phyloP scores from a whole-genome alignment of 1,284 basidiomycete species.

The Cutaneotrichosporon sp. region DNA sequence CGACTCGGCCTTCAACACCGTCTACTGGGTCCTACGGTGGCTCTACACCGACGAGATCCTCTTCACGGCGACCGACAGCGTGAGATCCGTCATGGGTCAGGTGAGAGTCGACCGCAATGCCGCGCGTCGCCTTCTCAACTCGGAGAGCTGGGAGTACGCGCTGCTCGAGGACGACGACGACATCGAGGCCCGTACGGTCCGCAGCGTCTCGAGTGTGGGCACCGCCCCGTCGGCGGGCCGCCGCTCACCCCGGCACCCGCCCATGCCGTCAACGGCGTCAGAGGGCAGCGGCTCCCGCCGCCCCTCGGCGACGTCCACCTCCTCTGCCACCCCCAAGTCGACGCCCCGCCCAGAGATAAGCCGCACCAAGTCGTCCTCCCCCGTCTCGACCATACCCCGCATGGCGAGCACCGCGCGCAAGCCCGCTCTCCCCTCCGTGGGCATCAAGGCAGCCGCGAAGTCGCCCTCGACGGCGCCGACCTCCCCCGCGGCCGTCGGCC shows the following conservation, averaged over 20 bases:
- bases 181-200: slow-evolving; percentile 25
- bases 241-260: background rate
- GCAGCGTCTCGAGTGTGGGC: slow-evolving; percentile 28
- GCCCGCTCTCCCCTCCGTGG: background rate
- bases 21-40: slow-evolving; percentile 70
- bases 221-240: slow-evolving; percentile 11
- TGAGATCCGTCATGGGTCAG: slow-evolving; percentile 33
- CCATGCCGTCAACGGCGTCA: background rate
- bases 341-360: background rate
- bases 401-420: slow-evolving; percentile 5
- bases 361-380: slow-evolving; percentile 6
- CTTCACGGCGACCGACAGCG: slow-evolving; percentile 58
- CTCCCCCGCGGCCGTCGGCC: slow-evolving; percentile 32
- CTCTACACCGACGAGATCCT: slow-evolving; percentile 67
- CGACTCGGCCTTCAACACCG: slow-evolving; percentile 77
- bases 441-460: background rate
- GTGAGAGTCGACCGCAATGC: slow-evolving; percentile 26
- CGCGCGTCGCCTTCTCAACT: slow-evolving; percentile 15
- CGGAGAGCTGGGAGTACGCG: slow-evolving; percentile 22
- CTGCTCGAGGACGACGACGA: slow-evolving; percentile 14
- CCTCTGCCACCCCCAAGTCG: background rate
- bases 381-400: slow-evolving; percentile 6
- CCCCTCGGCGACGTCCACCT: slow-evolving; percentile 5
- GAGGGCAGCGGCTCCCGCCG: slow-evolving; percentile 5
- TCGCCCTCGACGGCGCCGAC: slow-evolving; percentile 28